Evolutionary conservation across 78 protist genomes (phyloP), one percentile per base, ranked within the genome.

Genomic region (Emiliania huxleyi): DNA sequence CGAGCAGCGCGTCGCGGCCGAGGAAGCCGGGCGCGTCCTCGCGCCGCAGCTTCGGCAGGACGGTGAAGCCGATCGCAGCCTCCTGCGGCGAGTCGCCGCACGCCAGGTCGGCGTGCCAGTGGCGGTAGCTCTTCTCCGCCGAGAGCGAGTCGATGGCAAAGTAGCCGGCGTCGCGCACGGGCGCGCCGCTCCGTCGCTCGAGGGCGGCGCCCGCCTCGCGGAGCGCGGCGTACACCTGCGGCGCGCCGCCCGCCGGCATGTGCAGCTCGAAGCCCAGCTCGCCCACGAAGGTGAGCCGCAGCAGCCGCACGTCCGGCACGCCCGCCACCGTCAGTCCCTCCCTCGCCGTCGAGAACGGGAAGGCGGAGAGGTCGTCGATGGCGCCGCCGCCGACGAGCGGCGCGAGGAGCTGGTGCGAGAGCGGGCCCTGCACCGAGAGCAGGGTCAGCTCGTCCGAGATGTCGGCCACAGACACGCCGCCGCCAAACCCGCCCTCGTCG

Each of bases 201-300:
- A 85, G 52, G n/a, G 2, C 90, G 21, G 15, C 56, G 56, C 56
- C 90, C 2, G 56, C 38, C 40, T 29, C 40, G 46, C 40, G 56
- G 42, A 87, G 35, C 12, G 69, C 77, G 3, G 35, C 90, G 69
- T 87, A 45, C 43, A 45, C 69, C 19, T 23, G 69, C 69, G 77
- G 42, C 33, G 90, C 90, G 69, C 3, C 37, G 23, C 40, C 90
- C 37, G 40, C 12, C 12, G 56, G 56, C 35, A 46, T 2, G 42
- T 90, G 92, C 19, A 90, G 71, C 92, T 90, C 92, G 18, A 55
- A 90, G 92, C 92, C 92, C n/a, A 49, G 48, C 73, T 90, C 92
- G 49, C 92, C 92, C 19, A 90, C 92, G 25, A 90, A 90, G 18
- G 92, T 90, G 55, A 90, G 92, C 38, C 92, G 92, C 12, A 90